These are phyloP conservation scores for Trichoderma sp. DNA, from an alignment of 2,329 filamentous ascomycete genomes.

Conservation along the genomic window DNA sequence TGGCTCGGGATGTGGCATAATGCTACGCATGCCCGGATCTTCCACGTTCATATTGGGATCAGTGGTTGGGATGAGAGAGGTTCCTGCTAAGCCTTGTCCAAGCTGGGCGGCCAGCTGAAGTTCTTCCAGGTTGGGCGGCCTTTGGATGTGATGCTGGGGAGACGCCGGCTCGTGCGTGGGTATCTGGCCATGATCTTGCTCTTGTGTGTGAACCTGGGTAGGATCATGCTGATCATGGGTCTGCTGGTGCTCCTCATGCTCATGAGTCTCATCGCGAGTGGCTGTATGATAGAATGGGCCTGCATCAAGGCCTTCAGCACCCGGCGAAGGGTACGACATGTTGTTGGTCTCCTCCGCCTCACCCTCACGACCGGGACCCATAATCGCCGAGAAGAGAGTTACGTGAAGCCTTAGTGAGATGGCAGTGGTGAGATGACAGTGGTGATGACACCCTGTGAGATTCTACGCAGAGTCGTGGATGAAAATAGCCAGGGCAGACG, in stretches of 20 bases:
- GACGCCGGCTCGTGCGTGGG: constrained; percentile 37
- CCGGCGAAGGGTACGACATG: constrained; percentile 48
- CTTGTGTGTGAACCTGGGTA: constrained; percentile 31
- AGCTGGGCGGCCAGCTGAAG: constrained; percentile 58
- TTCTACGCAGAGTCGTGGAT: not conserved
- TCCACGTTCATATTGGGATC: constrained; percentile 45
- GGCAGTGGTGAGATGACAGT: not conserved
- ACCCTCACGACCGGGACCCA: constrained; percentile 37
- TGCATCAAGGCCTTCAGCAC: constrained; percentile 43
- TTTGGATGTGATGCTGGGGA: constrained; percentile 42
- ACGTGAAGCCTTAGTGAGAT: not conserved
- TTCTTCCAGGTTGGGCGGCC: constrained; percentile 52
- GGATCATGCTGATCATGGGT: constrained; percentile 31
- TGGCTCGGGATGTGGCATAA: constrained; percentile 43
- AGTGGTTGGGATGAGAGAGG: constrained; percentile 49
- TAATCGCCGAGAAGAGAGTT: constrained; percentile 21
- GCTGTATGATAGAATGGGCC: constrained; percentile 45
- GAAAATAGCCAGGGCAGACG: not conserved
- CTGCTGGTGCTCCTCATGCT: constrained; percentile 23
- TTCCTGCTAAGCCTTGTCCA: constrained; percentile 50
- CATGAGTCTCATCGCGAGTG: constrained; percentile 34
- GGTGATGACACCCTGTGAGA: not conserved
- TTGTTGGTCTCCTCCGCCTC: constrained; percentile 37
- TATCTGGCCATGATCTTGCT: constrained; percentile 33
- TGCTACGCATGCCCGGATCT: constrained; percentile 43